Evolutionary conservation across 2,329 filamentous ascomycete genomes (phyloP), one percentile per base, ranked within the genome.

Genomic region (Ascochyta viciae-villosae): DNA sequence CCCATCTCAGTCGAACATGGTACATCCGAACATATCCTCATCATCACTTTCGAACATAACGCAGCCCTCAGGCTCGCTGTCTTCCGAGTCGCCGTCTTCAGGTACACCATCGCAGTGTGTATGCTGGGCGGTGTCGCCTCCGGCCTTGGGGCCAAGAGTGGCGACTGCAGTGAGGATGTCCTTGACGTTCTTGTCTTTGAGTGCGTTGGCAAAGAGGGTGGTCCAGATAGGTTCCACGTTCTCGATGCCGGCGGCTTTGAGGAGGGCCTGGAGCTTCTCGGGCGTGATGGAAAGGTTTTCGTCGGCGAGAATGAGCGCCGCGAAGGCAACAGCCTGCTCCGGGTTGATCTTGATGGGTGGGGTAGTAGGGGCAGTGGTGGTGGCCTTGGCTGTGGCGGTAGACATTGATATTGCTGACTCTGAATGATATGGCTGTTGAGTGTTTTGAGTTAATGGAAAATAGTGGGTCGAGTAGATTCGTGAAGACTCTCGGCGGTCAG

Each of bases 261-360:
- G 89, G 76, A 99, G 81, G 74, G 89, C 88, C 80, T 92, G 87
- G 77, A 99, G 87, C 86, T 98, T 98, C 83, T 98, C 95, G 85
- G 95, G 85, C 79, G 94, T 96, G 85, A 98, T 91, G 77, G 96
- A 91, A 78, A 98, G 82, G 83, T 88, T 89, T 74, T 97, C 94
- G 87, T 99, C 95, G 81, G 94, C 94, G 81, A 98, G 91, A 87
- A 98, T 96, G 82, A 99, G 89, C 81, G 94, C 92, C 78, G 95
- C 95, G 87, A 97, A 98, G 78, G 94, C 96, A 79, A 89, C 87
- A 79, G 94, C 94, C 81, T 54, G 62, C 40, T 71, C 67, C 22
- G 65, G 57, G n/a, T 61, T 63, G 58, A 61, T 51, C 19, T 38
- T 51, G 38, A 15, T 23, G 38, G 35, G 7, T 5, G 27, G 27